Evolutionary conservation across 1,284 basidiomycete genomes (phyloP).

Genomic region (Trametes sp.): DNA sequence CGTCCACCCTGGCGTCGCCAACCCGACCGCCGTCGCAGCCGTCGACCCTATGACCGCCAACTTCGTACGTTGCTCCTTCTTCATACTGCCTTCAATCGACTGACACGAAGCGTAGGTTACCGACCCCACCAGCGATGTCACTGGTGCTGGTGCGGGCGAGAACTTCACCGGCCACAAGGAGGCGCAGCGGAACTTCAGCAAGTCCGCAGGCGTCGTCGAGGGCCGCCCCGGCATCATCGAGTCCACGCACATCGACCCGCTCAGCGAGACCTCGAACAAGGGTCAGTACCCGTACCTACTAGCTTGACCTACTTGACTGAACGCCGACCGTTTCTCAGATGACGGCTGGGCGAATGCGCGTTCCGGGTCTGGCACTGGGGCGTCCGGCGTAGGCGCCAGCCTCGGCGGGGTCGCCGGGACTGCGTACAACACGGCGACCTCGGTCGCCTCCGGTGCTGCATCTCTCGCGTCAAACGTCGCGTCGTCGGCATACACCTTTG

Average conservation of each 20-base stretch:
- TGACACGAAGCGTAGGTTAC: constrained; percentile 47
- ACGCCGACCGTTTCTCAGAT: constrained; percentile 37
- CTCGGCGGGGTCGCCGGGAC: constrained; percentile 23
- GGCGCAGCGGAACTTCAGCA: constrained; percentile 47
- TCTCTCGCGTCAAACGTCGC: constrained; percentile 45
- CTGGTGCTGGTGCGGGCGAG: constrained; percentile 52
- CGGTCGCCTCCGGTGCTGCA: constrained; percentile 37
- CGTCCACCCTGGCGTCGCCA: constrained; percentile 53
- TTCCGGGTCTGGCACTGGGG: background rate
- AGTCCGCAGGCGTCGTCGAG: constrained; percentile 55
- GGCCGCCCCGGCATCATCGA: constrained; percentile 63
- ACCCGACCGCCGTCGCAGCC: constrained; percentile 50
- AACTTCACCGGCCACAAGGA: constrained; percentile 48
- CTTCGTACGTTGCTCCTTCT: constrained; percentile 49
- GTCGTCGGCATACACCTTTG: constrained; percentile 49
- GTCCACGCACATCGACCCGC: constrained; percentile 56
- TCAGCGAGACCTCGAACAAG: constrained; percentile 54
- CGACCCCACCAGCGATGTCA: constrained; percentile 47
- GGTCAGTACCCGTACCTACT: constrained; percentile 35
- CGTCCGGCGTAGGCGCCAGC: constrained; percentile 13
- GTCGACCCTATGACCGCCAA: constrained; percentile 49
- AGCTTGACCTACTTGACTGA: background rate
- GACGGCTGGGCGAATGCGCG: constrained; percentile 53
- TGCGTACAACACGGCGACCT: constrained; percentile 29
- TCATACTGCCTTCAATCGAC: background rate